These are phyloP conservation scores for Bryum argenteum DNA, from an alignment of 225 moss, liverwort and hornwort species.

Conservation along the genomic window DNA sequence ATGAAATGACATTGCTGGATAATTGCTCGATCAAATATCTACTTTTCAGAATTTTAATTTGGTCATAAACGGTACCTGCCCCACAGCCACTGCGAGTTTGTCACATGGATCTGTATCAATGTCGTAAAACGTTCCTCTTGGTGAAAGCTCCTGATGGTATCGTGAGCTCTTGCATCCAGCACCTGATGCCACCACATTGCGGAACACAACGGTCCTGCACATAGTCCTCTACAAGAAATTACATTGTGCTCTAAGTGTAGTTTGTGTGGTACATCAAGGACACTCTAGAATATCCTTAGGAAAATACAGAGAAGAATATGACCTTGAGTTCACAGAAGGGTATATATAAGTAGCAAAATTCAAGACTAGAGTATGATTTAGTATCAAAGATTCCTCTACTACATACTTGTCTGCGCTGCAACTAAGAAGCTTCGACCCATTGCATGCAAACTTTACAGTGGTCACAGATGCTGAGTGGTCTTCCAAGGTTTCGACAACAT, in stretches of 20 bases:
- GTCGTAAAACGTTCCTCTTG: conserved; percentile 71
- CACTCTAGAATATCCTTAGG: background rate
- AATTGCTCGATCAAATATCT: background rate
- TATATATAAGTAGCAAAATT: background rate
- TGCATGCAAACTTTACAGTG: conserved; percentile 68
- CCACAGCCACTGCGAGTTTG: conserved; percentile 67
- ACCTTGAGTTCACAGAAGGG: background rate
- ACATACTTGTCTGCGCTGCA: conserved; percentile 85
- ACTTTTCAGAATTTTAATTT: background rate
- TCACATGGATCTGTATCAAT: conserved; percentile 66
- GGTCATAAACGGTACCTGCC: conserved; percentile 51
- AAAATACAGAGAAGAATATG: too few relatives aligned
- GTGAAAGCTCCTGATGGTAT: conserved; percentile 73
- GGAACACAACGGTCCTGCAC: conserved; percentile 76
- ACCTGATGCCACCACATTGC: conserved; percentile 53
- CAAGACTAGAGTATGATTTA: background rate
- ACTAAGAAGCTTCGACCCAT: conserved; percentile 74
- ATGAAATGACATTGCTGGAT: background rate
- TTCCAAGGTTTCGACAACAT: conserved; percentile 77
- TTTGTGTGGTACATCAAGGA: background rate
- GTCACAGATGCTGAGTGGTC: conserved; percentile 77
- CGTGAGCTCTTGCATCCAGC: conserved; percentile 63
- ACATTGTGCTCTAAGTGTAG: conserved; percentile 6
- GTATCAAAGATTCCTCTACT: background rate
- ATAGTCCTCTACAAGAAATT: conserved; percentile 27